These are phyloP conservation scores for Entophlyctis helioformis DNA, from an alignment of 192 early-diverging fungal species.

Conservation along the genomic window DNA sequence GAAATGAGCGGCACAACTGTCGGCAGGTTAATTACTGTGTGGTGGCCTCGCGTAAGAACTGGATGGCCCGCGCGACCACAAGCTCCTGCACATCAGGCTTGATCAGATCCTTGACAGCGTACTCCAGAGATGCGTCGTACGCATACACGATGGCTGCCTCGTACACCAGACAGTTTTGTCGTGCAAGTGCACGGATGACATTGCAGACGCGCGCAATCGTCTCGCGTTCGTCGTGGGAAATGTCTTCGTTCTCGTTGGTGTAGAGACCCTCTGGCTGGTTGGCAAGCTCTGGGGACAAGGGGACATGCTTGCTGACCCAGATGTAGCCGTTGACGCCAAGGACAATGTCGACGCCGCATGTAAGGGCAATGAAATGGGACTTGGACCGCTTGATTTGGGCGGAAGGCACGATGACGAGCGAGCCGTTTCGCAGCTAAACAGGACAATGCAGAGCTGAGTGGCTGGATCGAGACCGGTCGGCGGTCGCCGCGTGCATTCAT, in stretches of 20 bases:
- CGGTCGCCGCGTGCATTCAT: no score
- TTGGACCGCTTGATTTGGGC: constrained; percentile 82
- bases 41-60: no score
- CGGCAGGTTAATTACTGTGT: no score
- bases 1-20: no score
- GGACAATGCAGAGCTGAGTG: no score
- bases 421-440: constrained; percentile 54
- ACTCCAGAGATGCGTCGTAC: constrained; percentile 68
- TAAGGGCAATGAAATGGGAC: constrained; percentile 86
- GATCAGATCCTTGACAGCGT: constrained; percentile 50
- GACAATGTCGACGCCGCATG: constrained; percentile 85
- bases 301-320: constrained; percentile 74
- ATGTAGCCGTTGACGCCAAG: constrained; percentile 95
- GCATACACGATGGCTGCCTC: constrained; percentile 83
- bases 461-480: no score
- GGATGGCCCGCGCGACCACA: constrained; percentile 25
- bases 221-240: constrained; percentile 60
- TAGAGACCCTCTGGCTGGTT: constrained; percentile 67
- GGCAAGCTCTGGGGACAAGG: constrained; percentile 29
- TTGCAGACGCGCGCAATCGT: constrained; percentile 85
- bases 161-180: constrained; percentile 69
- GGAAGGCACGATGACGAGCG: constrained; percentile 77
- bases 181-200: constrained; percentile 70
- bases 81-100: constrained; percentile 27
- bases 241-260: constrained; percentile 75